These are phyloP conservation scores for Myotisia sp. DNA, from an alignment of 2,329 filamentous ascomycete species.

Conservation along the genomic window DNA sequence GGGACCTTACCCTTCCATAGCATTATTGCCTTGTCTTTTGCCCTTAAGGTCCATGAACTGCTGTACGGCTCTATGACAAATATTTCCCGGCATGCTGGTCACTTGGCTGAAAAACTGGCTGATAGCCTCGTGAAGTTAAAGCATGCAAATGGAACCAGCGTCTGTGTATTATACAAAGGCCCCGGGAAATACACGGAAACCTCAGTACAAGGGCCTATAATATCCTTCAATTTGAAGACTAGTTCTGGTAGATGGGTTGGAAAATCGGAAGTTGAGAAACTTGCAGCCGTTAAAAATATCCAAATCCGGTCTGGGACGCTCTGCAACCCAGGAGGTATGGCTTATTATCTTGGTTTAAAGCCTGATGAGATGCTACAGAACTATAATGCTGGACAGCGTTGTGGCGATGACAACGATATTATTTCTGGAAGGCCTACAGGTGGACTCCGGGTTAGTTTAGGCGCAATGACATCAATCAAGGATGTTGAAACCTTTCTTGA, in stretches of 20 bases:
- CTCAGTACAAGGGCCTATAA: constrained; percentile 51
- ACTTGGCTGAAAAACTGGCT: constrained; percentile 47
- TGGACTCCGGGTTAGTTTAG: constrained; percentile 69
- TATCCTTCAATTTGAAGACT: constrained; percentile 71
- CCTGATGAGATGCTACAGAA: constrained; percentile 74
- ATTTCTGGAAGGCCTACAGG: constrained; percentile 77
- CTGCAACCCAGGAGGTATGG: constrained; percentile 82
- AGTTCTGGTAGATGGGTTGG: constrained; percentile 59
- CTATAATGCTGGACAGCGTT: constrained; percentile 71
- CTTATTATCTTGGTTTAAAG: constrained; percentile 54
- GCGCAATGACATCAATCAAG: constrained; percentile 68
- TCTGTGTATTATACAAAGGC: constrained; percentile 53
- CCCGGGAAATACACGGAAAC: constrained; percentile 28
- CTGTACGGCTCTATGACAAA: constrained; percentile 58
- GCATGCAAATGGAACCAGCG: constrained; percentile 53
- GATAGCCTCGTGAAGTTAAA: constrained; percentile 43
- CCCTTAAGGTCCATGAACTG: constrained; percentile 52
- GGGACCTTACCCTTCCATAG: constrained; percentile 82
- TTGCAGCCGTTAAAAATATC: constrained; percentile 62
- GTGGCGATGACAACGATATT: constrained; percentile 69
- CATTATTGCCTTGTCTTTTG: constrained; percentile 67
- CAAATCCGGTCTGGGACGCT: constrained; percentile 78
- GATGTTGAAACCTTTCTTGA: constrained; percentile 60
- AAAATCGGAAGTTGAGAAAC: constrained; percentile 72
- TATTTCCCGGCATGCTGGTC: constrained; percentile 57